Conservation (phyloP, 805 yeast genomes). For the Barnettozyma siamensis region DNA sequence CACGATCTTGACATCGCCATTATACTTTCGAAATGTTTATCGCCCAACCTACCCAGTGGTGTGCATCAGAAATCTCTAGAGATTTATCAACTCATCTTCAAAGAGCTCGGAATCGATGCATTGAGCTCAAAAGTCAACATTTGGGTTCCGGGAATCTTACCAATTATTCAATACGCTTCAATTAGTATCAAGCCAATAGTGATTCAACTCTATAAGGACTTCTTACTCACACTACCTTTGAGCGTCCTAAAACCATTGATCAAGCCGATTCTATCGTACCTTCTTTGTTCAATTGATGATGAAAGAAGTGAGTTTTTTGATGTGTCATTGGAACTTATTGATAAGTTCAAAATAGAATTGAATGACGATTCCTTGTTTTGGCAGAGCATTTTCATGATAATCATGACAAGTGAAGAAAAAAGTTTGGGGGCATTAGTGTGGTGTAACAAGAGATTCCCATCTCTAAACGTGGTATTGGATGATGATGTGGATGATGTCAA, state of each 20-base stretch:
- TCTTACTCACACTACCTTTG: slow-evolving; percentile 49
- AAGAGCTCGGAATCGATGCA: slow-evolving; percentile 48
- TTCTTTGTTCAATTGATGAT: slow-evolving; percentile 88
- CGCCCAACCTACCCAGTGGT: slow-evolving; percentile 85
- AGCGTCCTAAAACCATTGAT: slow-evolving; percentile 46
- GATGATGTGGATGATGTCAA: slow-evolving; percentile 20
- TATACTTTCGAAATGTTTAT: slow-evolving; percentile 70
- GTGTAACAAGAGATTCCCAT: slow-evolving; percentile 62
- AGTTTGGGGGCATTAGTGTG: slow-evolving; percentile 81
- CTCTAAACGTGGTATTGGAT: slow-evolving; percentile 36
- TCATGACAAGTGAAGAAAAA: slow-evolving; percentile 74
- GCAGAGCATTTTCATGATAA: slow-evolving; percentile 71
- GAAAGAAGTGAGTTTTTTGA: slow-evolving; percentile 80
- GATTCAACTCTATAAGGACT: slow-evolving; percentile 52
- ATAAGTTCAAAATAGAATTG: slow-evolving; percentile 48
- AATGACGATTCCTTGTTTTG: slow-evolving; percentile 75
- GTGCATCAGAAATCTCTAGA: slow-evolving; percentile 88
- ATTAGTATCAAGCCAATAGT: slow-evolving; percentile 81
- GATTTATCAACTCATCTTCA: slow-evolving; percentile 67
- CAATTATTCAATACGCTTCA: slow-evolving; percentile 82
- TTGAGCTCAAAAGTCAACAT: slow-evolving; percentile 51
- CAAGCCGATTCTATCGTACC: slow-evolving; percentile 65
- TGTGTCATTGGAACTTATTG: slow-evolving; percentile 54
- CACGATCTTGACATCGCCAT: slow-evolving; percentile 59
- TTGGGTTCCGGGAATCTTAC: slow-evolving; percentile 94